phyloP scores from a whole-genome alignment of 192 early-diverging fungal species.

The Allomyces macrogynus region DNA sequence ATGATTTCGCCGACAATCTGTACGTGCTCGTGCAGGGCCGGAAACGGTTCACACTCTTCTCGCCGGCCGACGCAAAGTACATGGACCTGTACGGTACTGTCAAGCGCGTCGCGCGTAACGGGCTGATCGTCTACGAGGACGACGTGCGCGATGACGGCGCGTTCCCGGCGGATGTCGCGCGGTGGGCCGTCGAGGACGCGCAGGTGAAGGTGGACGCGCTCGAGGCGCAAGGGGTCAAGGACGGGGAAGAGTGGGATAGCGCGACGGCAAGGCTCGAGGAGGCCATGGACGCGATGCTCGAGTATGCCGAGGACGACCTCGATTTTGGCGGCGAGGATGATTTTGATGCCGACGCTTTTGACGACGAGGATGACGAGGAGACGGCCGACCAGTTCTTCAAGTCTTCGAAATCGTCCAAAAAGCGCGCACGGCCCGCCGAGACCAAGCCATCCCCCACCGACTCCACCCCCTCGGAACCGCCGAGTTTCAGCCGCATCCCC shows the following conservation, averaged over 20 bases:
- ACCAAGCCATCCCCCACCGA: too few species aligned
- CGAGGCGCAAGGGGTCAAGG: too few species aligned
- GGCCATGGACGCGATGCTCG: too few species aligned
- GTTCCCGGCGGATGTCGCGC: slow-evolving; percentile 10
- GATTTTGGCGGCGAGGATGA: too few species aligned
- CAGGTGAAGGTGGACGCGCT: background rate
- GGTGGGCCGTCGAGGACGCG: slow-evolving; percentile 9
- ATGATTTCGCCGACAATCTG: slow-evolving; percentile 27
- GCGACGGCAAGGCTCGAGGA: too few species aligned
- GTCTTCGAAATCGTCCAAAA: too few species aligned
- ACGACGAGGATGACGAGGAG: too few species aligned
- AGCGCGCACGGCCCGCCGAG: too few species aligned
- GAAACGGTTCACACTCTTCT: slow-evolving; percentile 20
- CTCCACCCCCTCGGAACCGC: slow-evolving; percentile 7
- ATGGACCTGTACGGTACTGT: slow-evolving; percentile 11
- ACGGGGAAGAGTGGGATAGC: too few species aligned
- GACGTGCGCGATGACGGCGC: slow-evolving; percentile 18
- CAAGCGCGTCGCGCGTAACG: slow-evolving; percentile 11
- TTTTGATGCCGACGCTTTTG: too few species aligned
- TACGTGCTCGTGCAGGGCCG: slow-evolving; percentile 16
- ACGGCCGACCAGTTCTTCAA: too few species aligned
- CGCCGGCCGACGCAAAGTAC: slow-evolving; percentile 14
- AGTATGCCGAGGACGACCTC: too few species aligned
- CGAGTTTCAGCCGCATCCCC: slow-evolving; percentile 13
- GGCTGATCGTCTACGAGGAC: slow-evolving; percentile 13